A percentile compares a stretch with the other conserved stretches of the same genome.
These are phyloP conservation scores for Ramularia endophylla DNA, from an alignment of 2,329 filamentous ascomycete species.

Conservation along the genomic window DNA sequence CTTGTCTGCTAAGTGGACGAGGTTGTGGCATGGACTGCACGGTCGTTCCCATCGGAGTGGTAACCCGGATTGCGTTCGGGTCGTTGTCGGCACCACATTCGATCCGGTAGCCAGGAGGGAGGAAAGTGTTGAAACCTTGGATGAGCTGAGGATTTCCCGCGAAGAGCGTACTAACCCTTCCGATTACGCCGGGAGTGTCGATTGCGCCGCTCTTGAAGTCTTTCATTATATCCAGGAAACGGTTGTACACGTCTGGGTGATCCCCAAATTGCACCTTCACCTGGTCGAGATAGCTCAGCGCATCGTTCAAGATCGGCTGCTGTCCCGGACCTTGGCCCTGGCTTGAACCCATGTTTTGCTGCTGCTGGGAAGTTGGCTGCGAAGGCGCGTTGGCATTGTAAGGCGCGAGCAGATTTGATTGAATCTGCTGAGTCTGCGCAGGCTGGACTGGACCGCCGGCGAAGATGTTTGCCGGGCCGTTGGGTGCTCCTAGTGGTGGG, in stretches of 20 bases:
- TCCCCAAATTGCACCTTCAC: constrained; percentile 98
- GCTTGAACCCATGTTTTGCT: constrained; percentile 19
- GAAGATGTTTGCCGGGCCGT: constrained; percentile 60
- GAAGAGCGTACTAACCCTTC: constrained; percentile 90
- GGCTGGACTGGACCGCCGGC: constrained; percentile 67
- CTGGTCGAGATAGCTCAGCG: constrained; percentile 93
- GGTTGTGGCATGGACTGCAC: constrained; percentile 71
- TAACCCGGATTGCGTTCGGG: constrained; percentile 92
- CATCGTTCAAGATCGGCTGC: constrained; percentile 79
- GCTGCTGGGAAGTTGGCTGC: constrained; percentile 27
- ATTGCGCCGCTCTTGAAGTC: constrained; percentile 99
- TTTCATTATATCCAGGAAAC: constrained; percentile 98
- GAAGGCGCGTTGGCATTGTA: constrained; percentile 28
- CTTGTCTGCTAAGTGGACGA: constrained; percentile 36
- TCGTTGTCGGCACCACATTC: constrained; percentile 93
- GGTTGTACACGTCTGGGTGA: constrained; percentile 94
- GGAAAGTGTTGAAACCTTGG: constrained; percentile 96
- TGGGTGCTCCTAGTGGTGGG: constrained; percentile 53
- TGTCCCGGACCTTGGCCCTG: constrained; percentile 63
- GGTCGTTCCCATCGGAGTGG: constrained; percentile 95
- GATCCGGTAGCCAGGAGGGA: constrained; percentile 90
- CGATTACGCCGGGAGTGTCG: constrained; percentile 95
- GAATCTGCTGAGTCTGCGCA: constrained; percentile 46
- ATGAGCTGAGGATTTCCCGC: constrained; percentile 84
- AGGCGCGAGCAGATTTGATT: constrained; percentile 41